Evolutionary conservation across 148 eudicot species (phyloP), one percentile per base, ranked within the genome.

Genomic region (Amaranthus cruentus): DNA sequence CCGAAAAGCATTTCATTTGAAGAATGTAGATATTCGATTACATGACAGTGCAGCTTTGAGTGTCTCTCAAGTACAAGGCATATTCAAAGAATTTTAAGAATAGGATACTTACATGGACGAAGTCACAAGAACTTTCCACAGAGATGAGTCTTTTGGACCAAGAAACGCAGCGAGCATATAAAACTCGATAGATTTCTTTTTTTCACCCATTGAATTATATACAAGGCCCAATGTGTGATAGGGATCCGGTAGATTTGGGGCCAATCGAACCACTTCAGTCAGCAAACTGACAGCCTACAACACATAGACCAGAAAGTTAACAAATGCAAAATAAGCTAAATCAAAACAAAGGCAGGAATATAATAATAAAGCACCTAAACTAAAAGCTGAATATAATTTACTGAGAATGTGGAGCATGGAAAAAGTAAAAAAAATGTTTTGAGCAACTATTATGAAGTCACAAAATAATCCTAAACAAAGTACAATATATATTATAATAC

Each of bases 101-200:
- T 69, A 73, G 76, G 77, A 68, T 69, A 73, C 92, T 87, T 83
- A 93, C 98, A 84, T 81, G 83, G 95, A 94, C 85, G 75, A 84
- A 67, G 82, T 55, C 50, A 91, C 75, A 53, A 88, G 93, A 18
- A 67, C 81, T 74, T 94, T 88, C 98, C 98, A 94, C 57, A 88
- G 83, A 53, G 91, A 76, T 59, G 88, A 76, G 72, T 87, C 87
- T 77, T 87, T 91, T 63, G 97, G 97, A 67, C 86, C 76, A 69
- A 87, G 79, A 88, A 79, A 85, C 68, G 95, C 98, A 75, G 97
- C 93, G 77, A 94, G 76, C 96, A 89, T 79, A 77, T 85, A 88
- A 74, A 79, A 94, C 58, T 79, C 79, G 52, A 84, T 72, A 49
- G 97, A 86, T 79, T 78, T 89, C 82, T 79, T 89, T 70, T 81